Conservation (phyloP, 2,329 filamentous ascomycete species). For the Sporothrix pallida region DNA sequence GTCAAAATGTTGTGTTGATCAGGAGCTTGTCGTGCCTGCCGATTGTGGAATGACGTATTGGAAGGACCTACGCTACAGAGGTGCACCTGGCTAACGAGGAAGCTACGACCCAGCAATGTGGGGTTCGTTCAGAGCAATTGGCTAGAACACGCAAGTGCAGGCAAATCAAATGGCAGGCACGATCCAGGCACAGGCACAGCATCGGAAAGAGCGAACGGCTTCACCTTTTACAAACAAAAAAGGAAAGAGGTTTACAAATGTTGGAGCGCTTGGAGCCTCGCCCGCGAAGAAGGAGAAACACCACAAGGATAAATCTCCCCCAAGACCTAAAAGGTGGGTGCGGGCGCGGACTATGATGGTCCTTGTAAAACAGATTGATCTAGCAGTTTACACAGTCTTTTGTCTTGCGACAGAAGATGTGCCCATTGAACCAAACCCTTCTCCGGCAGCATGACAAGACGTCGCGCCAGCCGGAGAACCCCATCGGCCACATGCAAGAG, state of each 20-base stretch:
- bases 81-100: neutral
- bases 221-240: no score
- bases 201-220: neutral
- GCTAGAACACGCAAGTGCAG: neutral
- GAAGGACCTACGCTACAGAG: neutral
- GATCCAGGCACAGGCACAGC: neutral
- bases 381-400: slow-evolving; percentile 43
- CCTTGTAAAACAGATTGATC: slow-evolving; percentile 40
- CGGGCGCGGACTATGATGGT: slow-evolving; percentile 48
- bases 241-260: slow-evolving; percentile 35
- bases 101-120: slow-evolving; percentile 3
- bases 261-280: slow-evolving; percentile 46
- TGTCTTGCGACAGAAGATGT: no score
- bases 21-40: neutral
- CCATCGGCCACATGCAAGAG: neutral
- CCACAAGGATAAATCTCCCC: neutral
- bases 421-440: neutral
- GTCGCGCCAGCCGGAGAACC: slow-evolving; percentile 21
- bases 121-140: neutral
- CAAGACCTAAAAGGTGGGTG: slow-evolving; percentile 26
- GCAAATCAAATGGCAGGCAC: neutral
- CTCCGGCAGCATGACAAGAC: slow-evolving; percentile 20
- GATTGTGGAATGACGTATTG: slow-evolving; percentile 22
- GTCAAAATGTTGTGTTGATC: neutral
- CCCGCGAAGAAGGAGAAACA: slow-evolving; percentile 39